Evolutionary conservation across 768 basidiomycete genomes (phyloP), one percentile per base, ranked within the genome.

Genomic region (Myochromella boudieri): DNA sequence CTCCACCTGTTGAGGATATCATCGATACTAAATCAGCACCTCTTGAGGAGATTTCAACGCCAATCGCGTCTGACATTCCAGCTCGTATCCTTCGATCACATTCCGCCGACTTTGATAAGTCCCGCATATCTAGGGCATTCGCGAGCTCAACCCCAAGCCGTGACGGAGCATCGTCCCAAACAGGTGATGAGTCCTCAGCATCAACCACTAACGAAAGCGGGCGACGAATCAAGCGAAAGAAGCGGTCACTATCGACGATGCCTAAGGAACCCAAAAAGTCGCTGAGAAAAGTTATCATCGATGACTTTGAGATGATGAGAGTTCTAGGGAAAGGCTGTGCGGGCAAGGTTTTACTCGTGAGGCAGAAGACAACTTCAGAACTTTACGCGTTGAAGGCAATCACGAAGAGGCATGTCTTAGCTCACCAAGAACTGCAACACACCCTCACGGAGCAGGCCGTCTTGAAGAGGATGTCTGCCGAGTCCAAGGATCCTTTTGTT

Each of bases 291-390:
- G 87, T 92, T 26, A 71, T 74, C 34, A 78, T 98, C 48, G 81
- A 91, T 54, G 94, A 97, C 69, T 99, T 99, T 63, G 93, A 98
- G 71, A 91, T 98, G 82, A 84, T 97, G 77, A 81, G 92, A 12
- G 95, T 98, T 25, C 72, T 99, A 10, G 97, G 97, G 14, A 97
- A 94, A 68, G 97, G 97, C 1, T 97, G 95, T 60, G 95, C 97
- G 3, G 97, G 95, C 38, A 97, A 97, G 66, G 95, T 97, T 14
- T 69, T 98, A 31, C 81, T 98, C 44, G 95, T 97, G 38, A 80
- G 82, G 57, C 84, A 95, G 59, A 88, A 87, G 69, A 68, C 69
- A 17, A 81, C 84, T 21, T 54, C 76, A 37, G 81, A 84, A 44
- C 67, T 97, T 39, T 95, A 88, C 62, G 95, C 95, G 27, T 79